Evolutionary conservation across 2,329 filamentous ascomycete species (phyloP).

Genomic region (Colletotrichum euphorbiae): DNA sequence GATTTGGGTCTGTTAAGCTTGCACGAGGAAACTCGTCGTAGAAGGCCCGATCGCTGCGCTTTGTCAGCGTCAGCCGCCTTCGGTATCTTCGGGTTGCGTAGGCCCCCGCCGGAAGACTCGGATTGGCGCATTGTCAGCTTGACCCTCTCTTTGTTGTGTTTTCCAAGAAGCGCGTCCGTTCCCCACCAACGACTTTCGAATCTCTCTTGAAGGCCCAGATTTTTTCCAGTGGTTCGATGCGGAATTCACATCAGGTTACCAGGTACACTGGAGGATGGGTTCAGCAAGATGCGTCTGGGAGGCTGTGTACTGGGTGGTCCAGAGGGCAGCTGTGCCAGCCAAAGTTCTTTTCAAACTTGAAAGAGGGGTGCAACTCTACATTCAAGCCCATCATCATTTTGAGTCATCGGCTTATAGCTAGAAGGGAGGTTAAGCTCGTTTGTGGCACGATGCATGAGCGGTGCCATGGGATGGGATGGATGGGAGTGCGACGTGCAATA

Average conservation of each 20-base stretch:
- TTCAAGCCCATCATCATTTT: no score
- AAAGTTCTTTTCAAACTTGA: no score
- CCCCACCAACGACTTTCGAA: not conserved
- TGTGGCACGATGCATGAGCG: no score
- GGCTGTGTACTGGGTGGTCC: no score
- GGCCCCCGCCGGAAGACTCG: slow-evolving; percentile 19
- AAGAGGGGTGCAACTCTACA: no score
- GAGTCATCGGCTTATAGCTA: no score
- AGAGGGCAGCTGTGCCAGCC: no score
- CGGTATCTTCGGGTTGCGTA: slow-evolving; percentile 13
- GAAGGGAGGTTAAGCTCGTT: no score
- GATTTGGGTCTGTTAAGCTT: not conserved
- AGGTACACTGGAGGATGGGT: not conserved
- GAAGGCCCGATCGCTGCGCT: slow-evolving; percentile 10
- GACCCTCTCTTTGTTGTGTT: slow-evolving; percentile 3
- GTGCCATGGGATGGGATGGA: no score
- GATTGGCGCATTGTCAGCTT: slow-evolving; percentile 7
- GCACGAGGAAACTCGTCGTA: not conserved
- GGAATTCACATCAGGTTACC: not conserved
- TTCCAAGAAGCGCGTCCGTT: not conserved
- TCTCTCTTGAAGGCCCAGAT: not conserved
- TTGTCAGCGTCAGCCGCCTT: slow-evolving; percentile 19
- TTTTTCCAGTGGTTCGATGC: not conserved
- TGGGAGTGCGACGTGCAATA: no score
- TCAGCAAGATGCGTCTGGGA: no score